These are phyloP conservation scores for Anethum foeniculum DNA, from an alignment of 140 eudicot genomes.

Conservation along the genomic window DNA sequence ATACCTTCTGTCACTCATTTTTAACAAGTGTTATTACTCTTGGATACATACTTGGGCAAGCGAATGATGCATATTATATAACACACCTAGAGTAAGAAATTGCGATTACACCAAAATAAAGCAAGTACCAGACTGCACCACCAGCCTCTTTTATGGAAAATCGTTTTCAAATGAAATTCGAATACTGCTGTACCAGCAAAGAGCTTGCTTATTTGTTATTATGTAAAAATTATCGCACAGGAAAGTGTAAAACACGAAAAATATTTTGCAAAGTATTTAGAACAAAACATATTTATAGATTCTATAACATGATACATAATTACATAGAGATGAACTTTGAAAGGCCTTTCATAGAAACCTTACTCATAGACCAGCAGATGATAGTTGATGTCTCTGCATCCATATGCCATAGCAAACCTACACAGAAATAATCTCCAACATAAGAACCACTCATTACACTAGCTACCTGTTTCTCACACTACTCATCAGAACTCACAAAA, in stretches of 20 bases:
- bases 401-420: background rate
- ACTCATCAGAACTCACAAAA: slow-evolving; percentile 39
- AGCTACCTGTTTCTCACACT: background rate
- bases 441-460: background rate
- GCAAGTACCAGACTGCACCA: background rate
- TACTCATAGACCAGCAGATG: background rate
- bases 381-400: slow-evolving; percentile 1
- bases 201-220: background rate
- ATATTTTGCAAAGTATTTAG: background rate
- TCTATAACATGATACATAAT: background rate
- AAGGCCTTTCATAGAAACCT: background rate
- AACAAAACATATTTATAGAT: background rate
- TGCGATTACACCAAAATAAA: background rate
- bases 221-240: background rate
- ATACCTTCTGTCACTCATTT: no score
- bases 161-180: no score
- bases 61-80: background rate
- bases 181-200: background rate
- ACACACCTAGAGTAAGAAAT: background rate
- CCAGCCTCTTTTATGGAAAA: no score
- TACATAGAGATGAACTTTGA: background rate
- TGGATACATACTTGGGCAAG: background rate
- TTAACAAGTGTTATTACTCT: background rate
- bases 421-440: background rate
- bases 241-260: background rate